These are phyloP conservation scores for Corrigiola litoralis DNA, from an alignment of 179 eudicot species.

Conservation along the genomic window DNA sequence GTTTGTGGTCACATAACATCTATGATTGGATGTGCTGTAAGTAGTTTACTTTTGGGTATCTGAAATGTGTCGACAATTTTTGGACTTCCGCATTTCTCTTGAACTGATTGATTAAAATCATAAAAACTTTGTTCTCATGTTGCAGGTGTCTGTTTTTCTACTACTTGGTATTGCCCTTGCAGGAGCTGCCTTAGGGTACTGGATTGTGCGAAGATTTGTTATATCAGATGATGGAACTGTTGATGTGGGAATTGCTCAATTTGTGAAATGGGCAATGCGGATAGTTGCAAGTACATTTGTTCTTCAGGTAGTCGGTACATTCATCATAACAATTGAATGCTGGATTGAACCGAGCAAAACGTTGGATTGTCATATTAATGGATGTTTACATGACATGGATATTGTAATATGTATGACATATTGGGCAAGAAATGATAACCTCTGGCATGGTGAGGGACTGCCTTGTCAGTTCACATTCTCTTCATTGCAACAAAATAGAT, in stretches of 20 bases:
- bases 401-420: neutral
- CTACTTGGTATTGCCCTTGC: slow-evolving; percentile 56
- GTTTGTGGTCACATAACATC: too few species aligned
- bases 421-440: neutral
- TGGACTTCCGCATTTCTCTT: neutral
- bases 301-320: slow-evolving; percentile 47
- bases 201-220: slow-evolving; percentile 78
- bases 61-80: too few species aligned
- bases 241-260: slow-evolving; percentile 78
- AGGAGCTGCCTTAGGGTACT: slow-evolving; percentile 89
- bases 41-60: neutral
- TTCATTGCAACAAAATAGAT: too few species aligned
- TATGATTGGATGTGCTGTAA: too few species aligned
- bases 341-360: neutral
- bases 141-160: slow-evolving; percentile 66
- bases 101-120: neutral
- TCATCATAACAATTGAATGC: neutral
- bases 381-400: neutral
- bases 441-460: neutral
- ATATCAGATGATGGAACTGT: slow-evolving; percentile 82
- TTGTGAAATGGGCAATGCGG: slow-evolving; percentile 94
- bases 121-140: neutral
- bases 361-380: neutral
- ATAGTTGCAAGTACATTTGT: slow-evolving; percentile 64
- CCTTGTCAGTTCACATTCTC: too few species aligned